Base-by-base conservation (phyloP, 2,329 filamentous ascomycete genomes). In the Clarireedia hainanense region DNA sequence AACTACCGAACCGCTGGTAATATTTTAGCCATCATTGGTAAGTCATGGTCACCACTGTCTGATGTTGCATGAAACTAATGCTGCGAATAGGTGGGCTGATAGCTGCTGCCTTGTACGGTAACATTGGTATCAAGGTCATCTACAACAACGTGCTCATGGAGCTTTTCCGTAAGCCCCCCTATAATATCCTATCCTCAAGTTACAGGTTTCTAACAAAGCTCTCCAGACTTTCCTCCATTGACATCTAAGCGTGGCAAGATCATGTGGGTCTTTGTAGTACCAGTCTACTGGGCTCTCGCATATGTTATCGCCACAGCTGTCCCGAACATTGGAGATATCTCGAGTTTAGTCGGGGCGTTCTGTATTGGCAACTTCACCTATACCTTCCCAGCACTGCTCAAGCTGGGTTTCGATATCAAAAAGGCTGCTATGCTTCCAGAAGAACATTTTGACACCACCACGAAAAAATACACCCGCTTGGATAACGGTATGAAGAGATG, bases 291-390 rank as follows among this genome's bases (percentile, higher is more conserved):
- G 30, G 30, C 30, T 12, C 1, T 80, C 7, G 81, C 80, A 3
- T 83, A 81, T 61, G 63, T 80, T 27, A 67, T 84, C 50, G 76
- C 74, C 1, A 76, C 76, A 5, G 74, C 76, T 1, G 75, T 84
- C 45, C 74, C 75, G 1, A 69, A 75, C 52, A 71, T 70, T 56
- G 68, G 68, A 39, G 65, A 67, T 1, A 68, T 71, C 51, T 65
- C 69, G 27, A 64, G 67, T 34, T 64, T 77, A 12, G 71, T 77
- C 15, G 69, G 70, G 1, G 74, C 75, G 0, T 65, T 71, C 2
- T 73, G 70, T 63, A 70, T 76, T n/a, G 55, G 77, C 51, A 73
- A 76, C 40, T 71, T 77, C 62, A 73, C 70, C 12, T 77, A 77
- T 63, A 74, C 74, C 0, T 70, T 76, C 55, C 75, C 75, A 15